These are phyloP conservation scores for Trichoderma guizhouense DNA, from an alignment of 2,329 filamentous ascomycete species.

Conservation along the genomic window DNA sequence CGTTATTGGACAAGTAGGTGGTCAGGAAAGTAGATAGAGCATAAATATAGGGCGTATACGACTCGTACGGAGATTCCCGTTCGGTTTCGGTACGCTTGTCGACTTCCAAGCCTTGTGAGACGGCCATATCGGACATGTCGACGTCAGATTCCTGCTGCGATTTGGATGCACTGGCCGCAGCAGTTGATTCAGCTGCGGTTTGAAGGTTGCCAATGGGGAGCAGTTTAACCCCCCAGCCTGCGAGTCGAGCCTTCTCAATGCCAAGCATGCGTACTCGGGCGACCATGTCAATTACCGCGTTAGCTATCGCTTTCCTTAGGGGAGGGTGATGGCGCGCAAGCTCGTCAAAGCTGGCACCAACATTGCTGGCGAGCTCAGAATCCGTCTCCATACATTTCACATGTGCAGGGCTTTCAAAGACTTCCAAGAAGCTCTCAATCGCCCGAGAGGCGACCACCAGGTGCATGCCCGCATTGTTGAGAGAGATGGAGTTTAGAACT, in stretches of 20 bases:
- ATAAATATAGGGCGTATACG: constrained; percentile 67
- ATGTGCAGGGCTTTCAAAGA: constrained; percentile 92
- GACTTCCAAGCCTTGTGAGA: constrained; percentile 18
- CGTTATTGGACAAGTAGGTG: constrained; percentile 70
- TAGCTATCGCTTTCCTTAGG: constrained; percentile 74
- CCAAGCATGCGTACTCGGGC: constrained; percentile 74
- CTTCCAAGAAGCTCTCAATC: constrained; percentile 83
- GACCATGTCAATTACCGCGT: constrained; percentile 86
- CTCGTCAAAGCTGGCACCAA: constrained; percentile 89
- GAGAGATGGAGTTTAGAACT: constrained; percentile 87
- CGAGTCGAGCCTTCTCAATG: constrained; percentile 62
- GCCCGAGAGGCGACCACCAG: constrained; percentile 81
- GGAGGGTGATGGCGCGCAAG: constrained; percentile 88
- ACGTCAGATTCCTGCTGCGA: constrained; percentile 49
- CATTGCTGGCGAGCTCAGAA: constrained; percentile 61
- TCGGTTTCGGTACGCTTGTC: constrained; percentile 21
- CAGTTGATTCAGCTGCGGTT: constrained; percentile 42
- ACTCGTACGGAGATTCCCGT: constrained; percentile 29
- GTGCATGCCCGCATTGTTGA: constrained; percentile 83
- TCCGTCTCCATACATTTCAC: constrained; percentile 80
- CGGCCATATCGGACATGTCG: constrained; percentile 60
- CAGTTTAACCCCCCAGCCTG: constrained; percentile 76
- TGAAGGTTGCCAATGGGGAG: constrained; percentile 57
- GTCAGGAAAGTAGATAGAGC: constrained; percentile 73
- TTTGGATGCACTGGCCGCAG: constrained; percentile 40